These are phyloP conservation scores for Candida broadrunensis DNA, from an alignment of 805 yeast genomes.

Conservation along the genomic window DNA sequence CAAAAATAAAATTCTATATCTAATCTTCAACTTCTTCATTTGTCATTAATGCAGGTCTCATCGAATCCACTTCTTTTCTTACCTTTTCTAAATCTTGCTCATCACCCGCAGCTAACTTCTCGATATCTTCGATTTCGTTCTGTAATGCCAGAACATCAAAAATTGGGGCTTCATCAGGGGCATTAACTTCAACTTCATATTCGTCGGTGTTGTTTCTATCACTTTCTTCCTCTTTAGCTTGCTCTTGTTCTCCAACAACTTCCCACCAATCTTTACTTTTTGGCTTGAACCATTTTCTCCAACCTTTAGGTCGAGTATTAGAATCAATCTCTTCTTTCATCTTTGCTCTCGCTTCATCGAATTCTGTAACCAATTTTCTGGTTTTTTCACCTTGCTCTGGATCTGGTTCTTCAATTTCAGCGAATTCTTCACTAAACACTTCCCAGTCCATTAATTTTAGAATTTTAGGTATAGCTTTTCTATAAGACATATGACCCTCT, in stretches of 20 bases:
- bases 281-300: conserved; percentile 49
- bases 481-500: conserved; percentile 96
- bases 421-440: conserved; percentile 84
- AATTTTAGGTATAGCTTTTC: conserved; percentile 87
- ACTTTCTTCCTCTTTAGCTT: conserved; percentile 10
- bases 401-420: conserved; percentile 95
- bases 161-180: conserved; percentile 22
- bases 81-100: conserved; percentile 13
- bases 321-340: conserved; percentile 44
- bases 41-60: conserved; percentile 4
- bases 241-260: conserved; percentile 38
- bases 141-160: conserved; percentile 46
- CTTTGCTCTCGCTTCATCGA: conserved; percentile 77
- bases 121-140: conserved; percentile 45
- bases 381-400: conserved; percentile 83
- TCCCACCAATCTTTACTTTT: conserved; percentile 61
- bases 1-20: too few species aligned
- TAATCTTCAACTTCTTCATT: conserved; percentile 23
- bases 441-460: conserved; percentile 70
- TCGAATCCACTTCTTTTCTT: conserved; percentile 12
- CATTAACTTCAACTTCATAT: conserved; percentile 10
- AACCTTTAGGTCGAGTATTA: conserved; percentile 32
- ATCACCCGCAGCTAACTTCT: conserved; percentile 25
- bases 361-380: conserved; percentile 75
- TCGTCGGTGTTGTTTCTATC: conserved; percentile 11